Evolutionary conservation across 2,329 filamentous ascomycete genomes (phyloP), one percentile per base, ranked within the genome.

Genomic region (Dactylellina cionopaga): DNA sequence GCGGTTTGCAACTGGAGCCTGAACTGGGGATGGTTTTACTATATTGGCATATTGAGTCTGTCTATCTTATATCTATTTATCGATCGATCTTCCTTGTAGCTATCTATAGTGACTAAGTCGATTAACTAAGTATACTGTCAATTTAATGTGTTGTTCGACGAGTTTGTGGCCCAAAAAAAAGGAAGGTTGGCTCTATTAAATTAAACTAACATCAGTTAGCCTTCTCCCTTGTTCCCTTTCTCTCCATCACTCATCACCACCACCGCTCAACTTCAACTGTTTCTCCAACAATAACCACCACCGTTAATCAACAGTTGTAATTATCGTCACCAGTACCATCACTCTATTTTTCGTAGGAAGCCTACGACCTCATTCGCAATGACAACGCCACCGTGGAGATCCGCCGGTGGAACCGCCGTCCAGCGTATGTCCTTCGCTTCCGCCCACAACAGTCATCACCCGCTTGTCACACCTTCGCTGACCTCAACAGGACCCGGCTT

Each of bases 331-430:
- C 27, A 44, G 55, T 51, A 55, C 59, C 49, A 24, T 54, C 63
- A 17, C 10, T 10, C 24, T 31, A 49, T 63, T 58, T 41, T 56
- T 68, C 35, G 68, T 55, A 70, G 24, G 72, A 27, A 75, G 71
- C 74, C 27, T 73, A 33, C 13, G 1, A 31, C 27, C 19, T 7
- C 27, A 35, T 43, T 51, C 51, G 46, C 31, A n/a, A 68, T 66
- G 69, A 55, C 62, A n/a, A 68, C 69, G 39, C 62, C 74, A 35
- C 72, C 64, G 37, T 74, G 51, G 43, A 68, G 69, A 62, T 29
- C 55, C 17, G 62, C 59, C 15, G 69, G 63, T 49, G 60, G 58
- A 52, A 74, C 69, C 17, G 62, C 63, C 49, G 51, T 66, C 41
- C 69, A 74, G 39, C 24, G 66, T 70, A 70, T 22, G 65, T 54